phyloP scores from a whole-genome alignment of 176 grass and related monocot species.

The Cenchrus americanus region DNA sequence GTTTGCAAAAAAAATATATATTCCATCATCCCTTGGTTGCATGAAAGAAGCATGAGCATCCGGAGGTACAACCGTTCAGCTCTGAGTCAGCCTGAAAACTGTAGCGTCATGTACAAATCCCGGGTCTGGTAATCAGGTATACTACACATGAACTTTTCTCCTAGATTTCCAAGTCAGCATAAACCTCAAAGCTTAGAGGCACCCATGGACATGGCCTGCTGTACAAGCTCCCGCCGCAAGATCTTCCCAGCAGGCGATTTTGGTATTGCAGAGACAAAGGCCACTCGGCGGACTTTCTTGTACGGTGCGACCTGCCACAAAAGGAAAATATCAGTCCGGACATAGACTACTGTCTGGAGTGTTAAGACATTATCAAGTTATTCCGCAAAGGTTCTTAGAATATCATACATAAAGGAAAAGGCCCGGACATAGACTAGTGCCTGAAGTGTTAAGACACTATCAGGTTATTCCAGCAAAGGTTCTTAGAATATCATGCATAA shows the following conservation, averaged over 20 bases:
- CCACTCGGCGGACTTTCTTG: conserved; percentile 78
- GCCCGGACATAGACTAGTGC: too few relatives aligned
- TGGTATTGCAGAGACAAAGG: conserved; percentile 57
- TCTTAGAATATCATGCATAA: not conserved
- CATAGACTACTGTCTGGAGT: not conserved
- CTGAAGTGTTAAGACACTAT: not conserved
- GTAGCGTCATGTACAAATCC: not conserved
- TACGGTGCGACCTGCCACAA: conserved; percentile 69
- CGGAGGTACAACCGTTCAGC: not conserved
- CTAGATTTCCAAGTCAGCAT: conserved; percentile 4
- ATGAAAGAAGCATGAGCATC: conserved; percentile 10
- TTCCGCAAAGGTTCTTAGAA: not conserved
- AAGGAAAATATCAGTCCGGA: not conserved
- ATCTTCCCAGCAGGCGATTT: conserved; percentile 76
- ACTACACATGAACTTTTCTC: not conserved
- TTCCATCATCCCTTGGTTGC: not conserved
- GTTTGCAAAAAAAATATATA: not conserved
- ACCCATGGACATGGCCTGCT: conserved; percentile 47
- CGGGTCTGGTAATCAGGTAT: not conserved
- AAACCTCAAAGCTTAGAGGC: conserved; percentile 65
- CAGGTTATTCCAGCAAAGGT: not conserved
- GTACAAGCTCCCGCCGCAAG: conserved; percentile 57
- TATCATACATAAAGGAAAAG: conserved; percentile 4
- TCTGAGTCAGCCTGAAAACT: conserved; percentile 11
- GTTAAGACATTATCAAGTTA: conserved; percentile 2